Base-by-base conservation (phyloP, 176 grass and related monocot genomes). In the Triticum timopheevii region DNA sequence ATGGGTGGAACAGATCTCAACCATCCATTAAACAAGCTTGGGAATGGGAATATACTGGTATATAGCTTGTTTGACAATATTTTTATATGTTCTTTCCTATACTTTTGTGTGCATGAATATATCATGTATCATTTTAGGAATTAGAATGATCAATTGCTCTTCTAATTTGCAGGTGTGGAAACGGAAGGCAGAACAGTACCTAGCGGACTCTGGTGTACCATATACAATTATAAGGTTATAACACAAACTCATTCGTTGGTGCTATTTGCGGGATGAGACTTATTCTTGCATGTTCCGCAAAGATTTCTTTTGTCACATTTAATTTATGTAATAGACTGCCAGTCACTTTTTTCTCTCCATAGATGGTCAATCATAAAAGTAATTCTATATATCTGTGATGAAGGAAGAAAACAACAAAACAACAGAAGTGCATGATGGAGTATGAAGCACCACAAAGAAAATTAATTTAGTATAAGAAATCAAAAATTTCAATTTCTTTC, bases 1-100 rank as follows among this genome's bases (percentile, higher is more conserved):
- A 98, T 95, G 93, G 93, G 96, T 1, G 96, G 93, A 81, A 95
- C 96, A 79, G 93, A 98, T 77, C n/a, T 94, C 61, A 94, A 98
- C 83, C 76, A 94, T 80, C 93, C 96, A 44, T 77, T 95, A 65
- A 98, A 98, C 88, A 95, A 80, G 39, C 28, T 98, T 71, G 96
- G 96, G 80, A 94, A 95, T 77, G 96, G 74, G 28, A 98, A 95
- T 62, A 94, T 98, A 87, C 66, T 98, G 83, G 90, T 98, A 89
- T 27, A 22, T 35, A 79, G 1, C 22, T 49, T 39, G 33, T 35
- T 33, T 15, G n/a, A 22, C 4, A 23, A 20, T n/a, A 8, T 3
- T 78, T 82, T 0, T 54, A 35, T 24, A 38, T 71, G 11, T 61
- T 67, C 34, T 50, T 34, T 3, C 23, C 4, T 39, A 22, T 77